Evolutionary conservation across 1,284 basidiomycete genomes (phyloP).

Genomic region (Trichosporon faecale): DNA sequence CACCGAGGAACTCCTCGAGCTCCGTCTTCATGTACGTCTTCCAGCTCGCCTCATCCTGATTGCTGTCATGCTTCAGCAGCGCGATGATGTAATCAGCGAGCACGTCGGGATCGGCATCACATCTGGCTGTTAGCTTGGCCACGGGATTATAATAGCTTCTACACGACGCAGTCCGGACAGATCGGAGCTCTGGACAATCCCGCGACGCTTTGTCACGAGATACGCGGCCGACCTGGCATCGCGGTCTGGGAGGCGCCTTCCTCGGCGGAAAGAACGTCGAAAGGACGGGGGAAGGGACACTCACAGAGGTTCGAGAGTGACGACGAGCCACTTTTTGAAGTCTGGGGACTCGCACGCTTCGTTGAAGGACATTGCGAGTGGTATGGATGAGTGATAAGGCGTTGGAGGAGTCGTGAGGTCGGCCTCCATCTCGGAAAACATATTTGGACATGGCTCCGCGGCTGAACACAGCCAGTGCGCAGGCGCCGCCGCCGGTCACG

Average conservation of each 20-base stretch:
- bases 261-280: neutral
- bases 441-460: neutral
- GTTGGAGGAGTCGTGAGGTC: neutral
- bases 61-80: constrained; percentile 81
- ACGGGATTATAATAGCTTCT: no score
- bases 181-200: neutral
- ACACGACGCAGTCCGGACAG: no score
- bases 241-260: neutral
- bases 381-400: neutral
- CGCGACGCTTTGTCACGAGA: neutral
- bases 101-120: constrained; percentile 91
- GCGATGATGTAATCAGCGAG: constrained; percentile 93
- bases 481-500: neutral
- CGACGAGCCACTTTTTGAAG: constrained; percentile 66
- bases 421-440: constrained; percentile 7
- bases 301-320: constrained; percentile 80
- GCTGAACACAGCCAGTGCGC: neutral
- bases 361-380: constrained; percentile 36
- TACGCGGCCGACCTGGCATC: neutral
- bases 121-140: constrained; percentile 60
- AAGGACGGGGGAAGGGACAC: constrained; percentile 30
- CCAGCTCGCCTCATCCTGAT: constrained; percentile 70
- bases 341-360: constrained; percentile 40
- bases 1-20: constrained; percentile 87
- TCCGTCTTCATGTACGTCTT: constrained; percentile 68